Conservation (phyloP, 1,139 yeast genomes). For the Yamadazyma songkhlaensis region DNA sequence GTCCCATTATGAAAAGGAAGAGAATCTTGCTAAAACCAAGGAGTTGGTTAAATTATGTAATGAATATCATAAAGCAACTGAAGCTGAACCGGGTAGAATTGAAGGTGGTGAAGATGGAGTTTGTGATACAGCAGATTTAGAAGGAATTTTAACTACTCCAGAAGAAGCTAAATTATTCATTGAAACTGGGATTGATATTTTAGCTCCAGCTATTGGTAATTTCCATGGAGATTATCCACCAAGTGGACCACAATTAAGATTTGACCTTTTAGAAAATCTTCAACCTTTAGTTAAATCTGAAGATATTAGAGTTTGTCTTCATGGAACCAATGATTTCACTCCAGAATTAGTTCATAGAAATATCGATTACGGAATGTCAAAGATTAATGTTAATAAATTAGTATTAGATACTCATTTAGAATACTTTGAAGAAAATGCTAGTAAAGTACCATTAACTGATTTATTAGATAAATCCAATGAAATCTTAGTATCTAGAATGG, state of each 20-base stretch:
- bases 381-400: constrained; percentile 11
- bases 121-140: constrained; percentile 10
- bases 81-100: constrained; percentile 13
- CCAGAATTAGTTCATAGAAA: constrained; percentile 9
- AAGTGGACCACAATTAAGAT: constrained; percentile 11
- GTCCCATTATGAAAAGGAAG: constrained; percentile 13
- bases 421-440: constrained; percentile 9
- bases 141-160: constrained; percentile 12
- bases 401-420: constrained; percentile 13
- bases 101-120: constrained; percentile 15
- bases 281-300: constrained; percentile 6
- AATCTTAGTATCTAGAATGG: constrained; percentile 11
- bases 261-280: constrained; percentile 10
- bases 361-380: constrained; percentile 10
- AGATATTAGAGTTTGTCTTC: constrained; percentile 11
- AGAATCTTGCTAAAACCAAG: constrained; percentile 10
- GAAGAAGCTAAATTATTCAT: constrained; percentile 11
- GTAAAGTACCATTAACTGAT: constrained; percentile 10
- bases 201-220: constrained; percentile 13
- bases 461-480: constrained; percentile 9
- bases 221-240: constrained; percentile 12
- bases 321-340: constrained; percentile 14
- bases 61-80: constrained; percentile 11
- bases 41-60: constrained; percentile 11
- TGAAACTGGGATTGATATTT: constrained; percentile 12